Conservation (phyloP, 192 early-diverging fungal genomes). For the Coemansia sp. region DNA sequence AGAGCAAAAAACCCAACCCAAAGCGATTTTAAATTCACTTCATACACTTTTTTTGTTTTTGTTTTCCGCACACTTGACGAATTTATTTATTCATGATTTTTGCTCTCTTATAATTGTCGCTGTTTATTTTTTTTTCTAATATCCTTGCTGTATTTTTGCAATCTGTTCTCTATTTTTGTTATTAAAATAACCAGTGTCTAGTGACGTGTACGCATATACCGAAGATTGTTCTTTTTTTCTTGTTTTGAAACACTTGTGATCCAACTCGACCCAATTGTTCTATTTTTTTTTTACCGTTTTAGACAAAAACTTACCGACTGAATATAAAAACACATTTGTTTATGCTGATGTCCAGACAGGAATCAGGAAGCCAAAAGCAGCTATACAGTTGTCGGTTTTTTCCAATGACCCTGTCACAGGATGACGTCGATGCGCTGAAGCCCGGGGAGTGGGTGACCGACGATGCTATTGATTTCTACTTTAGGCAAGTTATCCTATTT, state of each 20-base stretch:
- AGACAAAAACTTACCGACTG: not conserved
- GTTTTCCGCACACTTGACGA: not conserved
- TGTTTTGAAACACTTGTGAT: not conserved
- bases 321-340: not conserved
- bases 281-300: not conserved
- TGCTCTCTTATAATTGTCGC: too few species aligned
- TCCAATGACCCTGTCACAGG: constrained; percentile 37
- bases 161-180: not conserved
- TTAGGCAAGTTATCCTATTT: constrained; percentile 14
- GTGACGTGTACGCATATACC: too few species aligned
- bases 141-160: too few species aligned
- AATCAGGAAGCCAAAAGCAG: not conserved
- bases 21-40: not conserved
- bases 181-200: not conserved
- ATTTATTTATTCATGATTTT: not conserved
- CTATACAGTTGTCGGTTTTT: constrained; percentile 26
- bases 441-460: constrained; percentile 53
- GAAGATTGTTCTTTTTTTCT: too few species aligned
- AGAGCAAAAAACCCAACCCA: not conserved
- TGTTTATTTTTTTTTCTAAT: not conserved
- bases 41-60: not conserved
- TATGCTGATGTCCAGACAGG: too few species aligned
- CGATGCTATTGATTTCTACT: constrained; percentile 54
- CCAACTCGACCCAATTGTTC: not conserved
- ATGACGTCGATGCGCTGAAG: constrained; percentile 41